These are phyloP conservation scores for Trametes elegans DNA, from an alignment of 768 basidiomycete species.

Conservation along the genomic window DNA sequence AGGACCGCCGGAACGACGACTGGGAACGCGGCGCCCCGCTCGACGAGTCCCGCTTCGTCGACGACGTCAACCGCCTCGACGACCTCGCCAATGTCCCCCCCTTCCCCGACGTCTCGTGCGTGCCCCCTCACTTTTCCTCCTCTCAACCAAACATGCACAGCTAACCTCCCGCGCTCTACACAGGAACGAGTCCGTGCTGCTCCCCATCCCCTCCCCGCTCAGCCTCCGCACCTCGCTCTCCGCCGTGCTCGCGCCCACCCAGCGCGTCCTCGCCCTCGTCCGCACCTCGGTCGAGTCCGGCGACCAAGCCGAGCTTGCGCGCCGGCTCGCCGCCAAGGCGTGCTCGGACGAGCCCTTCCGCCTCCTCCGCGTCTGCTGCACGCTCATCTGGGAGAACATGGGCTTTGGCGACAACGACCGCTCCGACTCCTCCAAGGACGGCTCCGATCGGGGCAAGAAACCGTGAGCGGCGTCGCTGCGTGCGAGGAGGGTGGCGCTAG, in stretches of 20 bases:
- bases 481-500: not conserved
- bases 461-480: not conserved
- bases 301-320: slow-evolving; percentile 54
- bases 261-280: slow-evolving; percentile 48
- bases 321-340: slow-evolving; percentile 62
- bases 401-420: not conserved
- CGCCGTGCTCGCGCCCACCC: slow-evolving; percentile 57
- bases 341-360: slow-evolving; percentile 56
- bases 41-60: not conserved
- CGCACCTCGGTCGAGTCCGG: slow-evolving; percentile 56
- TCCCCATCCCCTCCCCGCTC: slow-evolving; percentile 57
- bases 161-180: no score
- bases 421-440: not conserved
- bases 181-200: slow-evolving; percentile 44
- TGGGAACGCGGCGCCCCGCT: slow-evolving; percentile 37
- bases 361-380: slow-evolving; percentile 39
- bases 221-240: slow-evolving; percentile 52
- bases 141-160: not conserved
- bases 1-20: slow-evolving; percentile 49
- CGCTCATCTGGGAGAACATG: slow-evolving; percentile 38
- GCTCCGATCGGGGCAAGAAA: not conserved
- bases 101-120: slow-evolving; percentile 22
- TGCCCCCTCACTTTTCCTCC: not conserved
- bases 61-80: slow-evolving; percentile 1
- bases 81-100: slow-evolving; percentile 10